A percentile compares a stretch with the other conserved stretches of the same genome.
Evolutionary conservation across 352 stramenopile species (phyloP).

Genomic region (Phytophthora tubulina): DNA sequence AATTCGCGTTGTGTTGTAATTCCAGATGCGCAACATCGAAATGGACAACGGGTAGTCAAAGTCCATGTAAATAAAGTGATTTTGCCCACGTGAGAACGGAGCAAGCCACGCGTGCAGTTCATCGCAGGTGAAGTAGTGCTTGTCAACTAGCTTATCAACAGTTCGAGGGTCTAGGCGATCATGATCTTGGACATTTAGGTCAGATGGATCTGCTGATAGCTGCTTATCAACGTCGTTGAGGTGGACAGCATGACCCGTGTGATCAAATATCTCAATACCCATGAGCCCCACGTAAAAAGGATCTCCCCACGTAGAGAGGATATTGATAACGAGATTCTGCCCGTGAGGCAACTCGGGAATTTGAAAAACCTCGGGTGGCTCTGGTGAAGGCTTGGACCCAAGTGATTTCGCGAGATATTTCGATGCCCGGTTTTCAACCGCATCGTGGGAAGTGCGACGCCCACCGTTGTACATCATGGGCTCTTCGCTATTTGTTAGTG

Average conservation of each 20-base stretch:
- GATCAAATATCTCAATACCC: slow-evolving; percentile 91
- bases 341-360: slow-evolving; percentile 82
- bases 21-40: slow-evolving; percentile 90
- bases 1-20: slow-evolving; percentile 90
- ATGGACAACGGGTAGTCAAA: slow-evolving; percentile 81
- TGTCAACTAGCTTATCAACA: slow-evolving; percentile 92
- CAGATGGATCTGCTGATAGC: slow-evolving; percentile 76
- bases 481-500: slow-evolving; percentile 18
- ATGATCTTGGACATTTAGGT: slow-evolving; percentile 88
- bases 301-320: slow-evolving; percentile 91
- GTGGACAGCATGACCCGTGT: slow-evolving; percentile 70
- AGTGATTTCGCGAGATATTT: slow-evolving; percentile 37
- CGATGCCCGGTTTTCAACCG: slow-evolving; percentile 19
- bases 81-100: slow-evolving; percentile 79
- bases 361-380: slow-evolving; percentile 54
- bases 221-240: slow-evolving; percentile 75
- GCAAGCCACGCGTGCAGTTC: slow-evolving; percentile 91
- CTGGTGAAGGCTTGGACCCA: slow-evolving; percentile 14
- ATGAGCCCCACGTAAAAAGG: slow-evolving; percentile 93
- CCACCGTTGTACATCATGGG: slow-evolving; percentile 9
- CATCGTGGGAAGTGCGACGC: background rate
- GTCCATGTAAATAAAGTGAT: slow-evolving; percentile 84
- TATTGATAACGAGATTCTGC: slow-evolving; percentile 82
- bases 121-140: slow-evolving; percentile 87
- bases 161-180: slow-evolving; percentile 81